Evolutionary conservation across 2,329 filamentous ascomycete species (phyloP).

Genomic region (Cadophora sp.): DNA sequence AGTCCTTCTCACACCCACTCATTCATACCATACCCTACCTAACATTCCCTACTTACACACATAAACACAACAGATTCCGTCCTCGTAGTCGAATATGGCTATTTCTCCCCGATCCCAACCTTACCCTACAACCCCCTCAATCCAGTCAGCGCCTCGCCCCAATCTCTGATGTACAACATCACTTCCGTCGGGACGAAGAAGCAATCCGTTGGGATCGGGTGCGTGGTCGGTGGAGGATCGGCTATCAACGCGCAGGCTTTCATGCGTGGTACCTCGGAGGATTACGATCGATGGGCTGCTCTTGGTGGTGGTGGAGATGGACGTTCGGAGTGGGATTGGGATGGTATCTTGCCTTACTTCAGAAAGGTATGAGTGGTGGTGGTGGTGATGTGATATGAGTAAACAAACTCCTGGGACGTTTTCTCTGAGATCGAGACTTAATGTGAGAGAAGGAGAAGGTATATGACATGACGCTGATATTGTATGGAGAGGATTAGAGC

Average conservation of each 20-base stretch:
- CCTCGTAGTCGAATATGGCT: constrained; percentile 4
- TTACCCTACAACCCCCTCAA: neutral
- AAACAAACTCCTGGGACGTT: no score
- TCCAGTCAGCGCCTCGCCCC: neutral
- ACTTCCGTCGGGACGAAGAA: constrained; percentile 3
- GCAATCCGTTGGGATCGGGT: neutral
- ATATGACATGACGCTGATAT: constrained; percentile 41
- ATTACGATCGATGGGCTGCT: constrained; percentile 53
- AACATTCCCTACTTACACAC: no score
- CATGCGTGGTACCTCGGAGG: constrained; percentile 46
- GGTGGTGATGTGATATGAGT: no score
- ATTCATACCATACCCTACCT: neutral
- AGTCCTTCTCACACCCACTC: neutral
- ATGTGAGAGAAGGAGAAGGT: constrained; percentile 44
- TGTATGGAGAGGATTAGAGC: constrained; percentile 6
- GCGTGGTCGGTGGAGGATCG: constrained; percentile 48
- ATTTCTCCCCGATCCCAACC: constrained; percentile 1
- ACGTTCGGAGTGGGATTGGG: constrained; percentile 51
- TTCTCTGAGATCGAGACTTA: no score
- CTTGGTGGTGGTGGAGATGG: constrained; percentile 51
- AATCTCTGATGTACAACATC: constrained; percentile 7
- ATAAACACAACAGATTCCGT: neutral
- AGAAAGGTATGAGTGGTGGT: constrained; percentile 1
- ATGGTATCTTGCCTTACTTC: constrained; percentile 40
- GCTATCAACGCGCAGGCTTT: constrained; percentile 50